Evolutionary conservation across 345 rosid species (phyloP).

Genomic region (Eucalyptus albens): DNA sequence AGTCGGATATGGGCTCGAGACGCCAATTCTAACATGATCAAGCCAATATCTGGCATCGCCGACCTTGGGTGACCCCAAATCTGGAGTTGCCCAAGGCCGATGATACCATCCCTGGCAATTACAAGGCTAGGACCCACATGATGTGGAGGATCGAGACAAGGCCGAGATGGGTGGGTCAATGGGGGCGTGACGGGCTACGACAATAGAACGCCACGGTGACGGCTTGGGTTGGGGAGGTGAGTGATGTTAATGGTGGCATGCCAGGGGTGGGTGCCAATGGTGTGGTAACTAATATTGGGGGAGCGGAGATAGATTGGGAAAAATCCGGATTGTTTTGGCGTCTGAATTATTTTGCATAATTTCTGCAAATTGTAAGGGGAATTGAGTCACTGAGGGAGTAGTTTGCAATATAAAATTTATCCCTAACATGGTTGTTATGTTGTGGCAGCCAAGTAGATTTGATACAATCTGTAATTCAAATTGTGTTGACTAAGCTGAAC

Average conservation of each 20-base stretch:
- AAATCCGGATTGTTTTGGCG: neutral
- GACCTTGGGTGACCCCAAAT: neutral
- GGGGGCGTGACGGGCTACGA: neutral
- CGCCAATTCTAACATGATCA: neutral
- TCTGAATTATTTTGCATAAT: neutral
- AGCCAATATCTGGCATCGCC: neutral
- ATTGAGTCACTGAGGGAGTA: neutral
- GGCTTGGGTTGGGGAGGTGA: neutral
- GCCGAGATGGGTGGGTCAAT: neutral
- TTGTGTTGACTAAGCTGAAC: neutral
- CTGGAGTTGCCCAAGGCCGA: neutral
- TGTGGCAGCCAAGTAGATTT: neutral
- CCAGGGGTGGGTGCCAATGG: neutral
- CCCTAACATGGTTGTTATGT: neutral
- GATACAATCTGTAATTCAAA: neutral
- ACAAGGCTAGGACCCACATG: neutral
- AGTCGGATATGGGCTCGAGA: neutral
- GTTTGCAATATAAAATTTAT: neutral
- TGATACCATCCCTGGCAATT: neutral
- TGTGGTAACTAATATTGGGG: neutral
- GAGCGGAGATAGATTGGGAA: neutral
- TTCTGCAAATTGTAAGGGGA: neutral
- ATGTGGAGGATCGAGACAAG: neutral
- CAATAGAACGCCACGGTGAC: neutral
- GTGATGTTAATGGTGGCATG: neutral